Conservation (phyloP, 257 asterid species). For the Solanum okadae region DNA sequence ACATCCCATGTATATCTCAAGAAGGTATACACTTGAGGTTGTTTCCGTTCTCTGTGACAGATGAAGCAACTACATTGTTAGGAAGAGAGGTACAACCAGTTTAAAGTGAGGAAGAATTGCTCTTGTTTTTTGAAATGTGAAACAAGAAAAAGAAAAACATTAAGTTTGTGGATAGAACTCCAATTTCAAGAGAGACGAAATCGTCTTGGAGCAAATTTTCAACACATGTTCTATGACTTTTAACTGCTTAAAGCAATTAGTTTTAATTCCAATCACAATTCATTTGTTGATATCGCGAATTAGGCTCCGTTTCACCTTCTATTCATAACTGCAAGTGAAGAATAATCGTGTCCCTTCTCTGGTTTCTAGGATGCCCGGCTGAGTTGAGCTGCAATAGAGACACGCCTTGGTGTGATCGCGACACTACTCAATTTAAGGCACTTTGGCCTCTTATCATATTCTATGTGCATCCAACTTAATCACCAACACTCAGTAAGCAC, state of each 20-base stretch:
- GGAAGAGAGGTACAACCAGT: background rate
- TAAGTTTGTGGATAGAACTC: background rate
- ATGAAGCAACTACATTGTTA: too few relatives aligned
- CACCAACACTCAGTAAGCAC: background rate
- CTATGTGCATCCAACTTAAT: background rate
- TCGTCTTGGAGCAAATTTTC: background rate
- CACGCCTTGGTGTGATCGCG: background rate
- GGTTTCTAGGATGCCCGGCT: background rate
- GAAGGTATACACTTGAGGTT: too few relatives aligned
- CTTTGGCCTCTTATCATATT: background rate
- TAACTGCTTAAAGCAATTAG: background rate
- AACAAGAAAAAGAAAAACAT: background rate
- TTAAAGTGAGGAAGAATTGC: background rate
- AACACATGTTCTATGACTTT: background rate
- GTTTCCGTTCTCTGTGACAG: too few relatives aligned
- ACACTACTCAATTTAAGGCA: background rate
- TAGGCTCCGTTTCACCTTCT: background rate
- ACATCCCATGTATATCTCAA: too few relatives aligned
- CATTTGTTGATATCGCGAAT: background rate
- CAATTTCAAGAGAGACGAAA: background rate
- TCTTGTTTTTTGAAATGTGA: background rate
- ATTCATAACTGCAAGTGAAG: background rate
- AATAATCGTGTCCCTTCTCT: background rate
- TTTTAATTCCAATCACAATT: background rate
- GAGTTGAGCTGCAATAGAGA: background rate